Evolutionary conservation across 495 filamentous ascomycete genomes (phyloP), one percentile per base, ranked within the genome.

Genomic region (Cudoniella acicularis): DNA sequence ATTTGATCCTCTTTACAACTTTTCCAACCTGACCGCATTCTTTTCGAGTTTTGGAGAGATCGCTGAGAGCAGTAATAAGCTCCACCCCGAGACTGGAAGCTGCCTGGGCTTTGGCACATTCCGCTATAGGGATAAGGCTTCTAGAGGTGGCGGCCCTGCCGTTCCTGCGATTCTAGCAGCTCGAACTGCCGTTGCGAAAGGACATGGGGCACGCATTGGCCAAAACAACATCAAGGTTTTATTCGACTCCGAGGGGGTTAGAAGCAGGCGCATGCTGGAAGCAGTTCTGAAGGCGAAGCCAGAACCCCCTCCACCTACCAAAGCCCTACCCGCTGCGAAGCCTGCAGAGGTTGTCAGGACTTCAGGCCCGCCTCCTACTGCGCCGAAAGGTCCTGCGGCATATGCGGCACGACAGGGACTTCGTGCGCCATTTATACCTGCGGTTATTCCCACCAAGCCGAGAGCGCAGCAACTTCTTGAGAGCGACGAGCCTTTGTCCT

Each of bases 81-180:
- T 92, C 52, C 88, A 98, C 70, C 94, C 94, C 4, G 86, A 89
- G 41, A 97, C 90, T 16, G 95, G 94, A 10, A 95, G 88, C 58
- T 94, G 91, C 63, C 81, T 99, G 1, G 94, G 94, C 1, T 88
- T 99, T 64, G 95, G 91, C 52, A 88, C 88, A 17, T 87, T 99
- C 67, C 84, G 87, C 61, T 99, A 95, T 73, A 85, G 86, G 67
- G 93, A 97, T 62, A 77, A 73, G 56, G 79, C 82, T 3, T 20
- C 26, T 2, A 73, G 62, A 43, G 68, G 61, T 0, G 60, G 63
- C 18, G 60, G 63, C 18, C 72, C 78, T 69, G 67, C 82, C 70
- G 48, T 81, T 10, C 77, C 81, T n/a, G 94, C 90, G 10, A 79
- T 83, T 41, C 84, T 83, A 60, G 87, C 91, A 24, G 95, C 95